A percentile compares a stretch with the other conserved stretches of the same genome.
These are phyloP conservation scores for Hansfordia pulvinata DNA, from an alignment of 2,329 filamentous ascomycete genomes.

Conservation along the genomic window DNA sequence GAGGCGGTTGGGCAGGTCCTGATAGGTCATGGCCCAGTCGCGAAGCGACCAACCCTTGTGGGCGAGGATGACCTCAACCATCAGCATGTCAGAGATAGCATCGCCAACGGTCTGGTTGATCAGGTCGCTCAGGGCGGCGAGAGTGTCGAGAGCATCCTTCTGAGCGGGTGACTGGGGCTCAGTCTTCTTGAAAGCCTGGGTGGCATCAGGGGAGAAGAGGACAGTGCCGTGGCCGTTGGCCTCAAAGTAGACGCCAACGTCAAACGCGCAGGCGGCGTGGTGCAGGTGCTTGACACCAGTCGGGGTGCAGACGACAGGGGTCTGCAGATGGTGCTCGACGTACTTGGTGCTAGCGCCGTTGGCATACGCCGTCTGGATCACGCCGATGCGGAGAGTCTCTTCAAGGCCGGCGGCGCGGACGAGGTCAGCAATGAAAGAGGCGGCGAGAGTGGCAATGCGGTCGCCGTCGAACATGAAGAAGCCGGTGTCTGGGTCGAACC, in stretches of 20 bases:
- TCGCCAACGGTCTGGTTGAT: slow-evolving; percentile 99
- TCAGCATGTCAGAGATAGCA: slow-evolving; percentile 86
- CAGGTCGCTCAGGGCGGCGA: slow-evolving; percentile 71
- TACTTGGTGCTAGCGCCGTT: slow-evolving; percentile 92
- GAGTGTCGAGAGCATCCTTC: slow-evolving; percentile 74
- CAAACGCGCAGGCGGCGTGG: slow-evolving; percentile 88
- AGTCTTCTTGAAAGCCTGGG: slow-evolving; percentile 64
- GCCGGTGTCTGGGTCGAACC: slow-evolving; percentile 63
- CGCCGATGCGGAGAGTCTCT: slow-evolving; percentile 75
- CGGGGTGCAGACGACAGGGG: slow-evolving; percentile 84
- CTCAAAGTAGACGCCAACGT: slow-evolving; percentile 96
- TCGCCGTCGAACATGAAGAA: slow-evolving; percentile 95
- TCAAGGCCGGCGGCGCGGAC: slow-evolving; percentile 66
- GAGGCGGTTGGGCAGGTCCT: slow-evolving; percentile 88
- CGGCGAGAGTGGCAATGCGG: slow-evolving; percentile 87
- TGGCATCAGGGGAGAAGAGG: slow-evolving; percentile 76
- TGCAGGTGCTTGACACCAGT: slow-evolving; percentile 97
- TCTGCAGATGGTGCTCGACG: slow-evolving; percentile 72
- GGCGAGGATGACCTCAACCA: slow-evolving; percentile 90
- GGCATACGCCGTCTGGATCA: slow-evolving; percentile 95
- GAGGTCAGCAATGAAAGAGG: slow-evolving; percentile 85
- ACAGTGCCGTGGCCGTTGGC: slow-evolving; percentile 97
- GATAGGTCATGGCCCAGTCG: slow-evolving; percentile 89
- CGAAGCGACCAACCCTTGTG: slow-evolving; percentile 85
- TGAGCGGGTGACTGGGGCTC: slow-evolving; percentile 85